These are phyloP conservation scores for Iris macrosiphon DNA, from an alignment of 106 monocot genomes.

Conservation along the genomic window DNA sequence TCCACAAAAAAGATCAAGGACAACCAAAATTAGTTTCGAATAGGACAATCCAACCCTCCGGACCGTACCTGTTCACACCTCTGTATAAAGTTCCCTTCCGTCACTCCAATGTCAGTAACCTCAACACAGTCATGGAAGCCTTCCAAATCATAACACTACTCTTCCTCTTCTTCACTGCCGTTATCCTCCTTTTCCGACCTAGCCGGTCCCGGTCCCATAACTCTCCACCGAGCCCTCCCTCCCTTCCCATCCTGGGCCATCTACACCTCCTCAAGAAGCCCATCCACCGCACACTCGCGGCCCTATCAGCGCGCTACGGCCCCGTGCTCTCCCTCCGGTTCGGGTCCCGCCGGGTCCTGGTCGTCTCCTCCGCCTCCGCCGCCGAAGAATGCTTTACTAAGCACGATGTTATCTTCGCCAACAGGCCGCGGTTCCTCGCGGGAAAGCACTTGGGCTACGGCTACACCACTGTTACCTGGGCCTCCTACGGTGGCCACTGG, in stretches of 20 bases:
- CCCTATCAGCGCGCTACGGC: conserved; percentile 29
- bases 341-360: conserved; percentile 32
- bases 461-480: conserved; percentile 20
- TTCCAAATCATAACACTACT: too few species aligned
- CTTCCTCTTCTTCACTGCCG: background rate
- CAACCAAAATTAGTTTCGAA: too few species aligned
- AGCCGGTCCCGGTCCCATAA: background rate
- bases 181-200: background rate
- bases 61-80: too few species aligned
- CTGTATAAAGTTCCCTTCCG: too few species aligned
- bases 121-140: too few species aligned
- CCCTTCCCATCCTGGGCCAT: conserved; percentile 45
- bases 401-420: conserved; percentile 51
- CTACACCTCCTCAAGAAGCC: conserved; percentile 49
- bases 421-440: conserved; percentile 25
- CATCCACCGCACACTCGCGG: conserved; percentile 40
- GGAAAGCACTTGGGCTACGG: conserved; percentile 19
- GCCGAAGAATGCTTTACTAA: conserved; percentile 48
- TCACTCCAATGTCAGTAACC: too few species aligned
- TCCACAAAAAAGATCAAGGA: too few species aligned
- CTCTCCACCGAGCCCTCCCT: conserved; percentile 32
- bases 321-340: conserved; percentile 42
- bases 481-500: conserved; percentile 41
- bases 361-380: conserved; percentile 34
- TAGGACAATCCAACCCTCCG: too few species aligned